Conservation (phyloP, 768 basidiomycete species). For the Podaxis sp. region DNA sequence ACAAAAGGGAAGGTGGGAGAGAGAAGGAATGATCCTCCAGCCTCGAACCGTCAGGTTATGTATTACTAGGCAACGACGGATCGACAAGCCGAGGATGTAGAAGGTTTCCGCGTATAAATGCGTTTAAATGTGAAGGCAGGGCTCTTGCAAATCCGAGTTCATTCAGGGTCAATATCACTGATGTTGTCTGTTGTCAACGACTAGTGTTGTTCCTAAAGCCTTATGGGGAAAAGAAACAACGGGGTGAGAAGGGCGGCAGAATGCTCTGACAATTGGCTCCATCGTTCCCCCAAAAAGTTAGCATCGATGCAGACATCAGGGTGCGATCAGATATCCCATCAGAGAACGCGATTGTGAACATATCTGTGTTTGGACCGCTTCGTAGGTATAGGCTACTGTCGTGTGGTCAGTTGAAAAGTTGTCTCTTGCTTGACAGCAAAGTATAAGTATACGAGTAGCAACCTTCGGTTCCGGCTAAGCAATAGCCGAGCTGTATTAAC, state of each 20-base stretch:
- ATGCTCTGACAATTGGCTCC: background rate
- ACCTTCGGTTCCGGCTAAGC: too few species aligned
- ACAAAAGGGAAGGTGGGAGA: conserved; percentile 5
- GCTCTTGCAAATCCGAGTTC: background rate
- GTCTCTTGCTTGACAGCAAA: too few species aligned
- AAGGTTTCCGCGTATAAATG: background rate
- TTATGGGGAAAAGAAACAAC: background rate
- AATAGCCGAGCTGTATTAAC: too few species aligned
- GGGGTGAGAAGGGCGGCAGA: background rate
- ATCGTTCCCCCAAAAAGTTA: background rate
- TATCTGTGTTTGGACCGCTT: too few species aligned
- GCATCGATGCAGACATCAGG: too few species aligned
- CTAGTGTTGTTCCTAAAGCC: background rate
- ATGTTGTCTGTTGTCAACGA: background rate
- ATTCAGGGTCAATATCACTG: background rate
- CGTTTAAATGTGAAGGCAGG: background rate
- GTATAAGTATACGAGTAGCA: too few species aligned
- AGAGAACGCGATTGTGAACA: too few species aligned
- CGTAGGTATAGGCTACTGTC: too few species aligned
- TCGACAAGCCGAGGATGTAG: background rate
- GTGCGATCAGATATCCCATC: too few species aligned
- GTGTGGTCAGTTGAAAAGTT: too few species aligned
- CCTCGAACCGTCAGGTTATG: background rate
- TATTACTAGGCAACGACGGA: background rate
- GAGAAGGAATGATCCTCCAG: conserved; percentile 7